A percentile compares a stretch with the other conserved stretches of the same genome.
These are phyloP conservation scores for Massariosphaeria phaeospora DNA, from an alignment of 495 filamentous ascomycete species.

Conservation along the genomic window DNA sequence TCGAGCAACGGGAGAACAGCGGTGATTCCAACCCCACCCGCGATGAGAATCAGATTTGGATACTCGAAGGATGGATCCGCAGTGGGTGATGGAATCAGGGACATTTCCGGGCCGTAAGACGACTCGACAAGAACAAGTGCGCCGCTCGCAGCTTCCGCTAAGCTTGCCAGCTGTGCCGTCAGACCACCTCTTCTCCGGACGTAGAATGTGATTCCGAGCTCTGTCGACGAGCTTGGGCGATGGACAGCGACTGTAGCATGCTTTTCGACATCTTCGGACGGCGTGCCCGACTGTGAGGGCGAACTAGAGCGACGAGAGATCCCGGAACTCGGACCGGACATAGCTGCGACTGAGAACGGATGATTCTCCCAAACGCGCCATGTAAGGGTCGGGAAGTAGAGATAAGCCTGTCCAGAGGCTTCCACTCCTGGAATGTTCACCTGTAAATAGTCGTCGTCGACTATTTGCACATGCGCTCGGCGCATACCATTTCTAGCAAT, in stretches of 20 bases:
- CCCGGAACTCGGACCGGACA: constrained; percentile 24
- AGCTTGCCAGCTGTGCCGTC: neutral
- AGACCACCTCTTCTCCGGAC: neutral
- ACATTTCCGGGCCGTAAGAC: neutral
- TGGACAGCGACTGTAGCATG: neutral
- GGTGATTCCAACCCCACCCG: constrained; percentile 45
- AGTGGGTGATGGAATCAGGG: neutral
- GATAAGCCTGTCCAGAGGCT: constrained; percentile 37
- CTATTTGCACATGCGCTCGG: constrained; percentile 35
- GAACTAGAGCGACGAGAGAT: neutral
- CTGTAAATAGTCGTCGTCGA: constrained; percentile 36
- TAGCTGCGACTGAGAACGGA: constrained; percentile 45
- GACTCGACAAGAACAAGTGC: neutral
- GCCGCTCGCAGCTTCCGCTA: neutral
- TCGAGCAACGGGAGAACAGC: constrained; percentile 30
- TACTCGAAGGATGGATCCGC: neutral
- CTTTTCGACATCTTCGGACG: neutral
- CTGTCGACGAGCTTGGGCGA: neutral
- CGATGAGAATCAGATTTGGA: constrained; percentile 24
- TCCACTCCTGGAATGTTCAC: constrained; percentile 39
- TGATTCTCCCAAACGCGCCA: constrained; percentile 49
- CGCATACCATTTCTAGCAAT: constrained; percentile 35
- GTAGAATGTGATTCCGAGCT: neutral
- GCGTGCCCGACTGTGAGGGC: neutral
- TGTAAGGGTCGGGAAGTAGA: constrained; percentile 45